Evolutionary conservation across 2,329 filamentous ascomycete species (phyloP).

Genomic region (Neonectria ditissima): DNA sequence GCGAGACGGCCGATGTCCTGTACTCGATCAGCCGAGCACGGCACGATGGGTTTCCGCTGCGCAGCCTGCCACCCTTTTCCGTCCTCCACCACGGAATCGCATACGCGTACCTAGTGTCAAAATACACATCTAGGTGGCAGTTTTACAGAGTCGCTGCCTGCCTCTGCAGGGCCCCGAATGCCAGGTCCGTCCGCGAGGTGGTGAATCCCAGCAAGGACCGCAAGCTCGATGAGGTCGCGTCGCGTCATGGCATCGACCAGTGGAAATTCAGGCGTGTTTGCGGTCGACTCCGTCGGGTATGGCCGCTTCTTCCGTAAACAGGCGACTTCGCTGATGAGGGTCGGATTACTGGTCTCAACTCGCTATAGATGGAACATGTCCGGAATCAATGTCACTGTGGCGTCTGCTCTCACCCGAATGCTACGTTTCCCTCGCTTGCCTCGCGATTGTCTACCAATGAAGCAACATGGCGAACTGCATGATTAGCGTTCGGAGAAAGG

Average conservation of each 20-base stretch:
- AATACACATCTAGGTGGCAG: conserved; percentile 55
- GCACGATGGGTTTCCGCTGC: conserved; percentile 51
- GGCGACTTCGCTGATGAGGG: neutral
- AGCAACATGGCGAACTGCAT: neutral
- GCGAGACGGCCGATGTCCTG: conserved; percentile 59
- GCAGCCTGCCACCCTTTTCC: conserved; percentile 40
- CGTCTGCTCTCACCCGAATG: neutral
- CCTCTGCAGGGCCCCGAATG: conserved; percentile 44
- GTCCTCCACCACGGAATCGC: conserved; percentile 36
- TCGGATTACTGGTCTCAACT: neutral
- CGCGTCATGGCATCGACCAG: conserved; percentile 52
- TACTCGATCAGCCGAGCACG: conserved; percentile 55
- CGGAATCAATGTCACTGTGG: neutral
- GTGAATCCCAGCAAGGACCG: conserved; percentile 56
- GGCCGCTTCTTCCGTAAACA: conserved; percentile 52
- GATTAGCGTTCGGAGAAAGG: neutral
- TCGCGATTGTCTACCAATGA: neutral
- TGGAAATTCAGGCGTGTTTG: conserved; percentile 47
- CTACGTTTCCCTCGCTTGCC: neutral
- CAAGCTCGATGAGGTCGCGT: conserved; percentile 52
- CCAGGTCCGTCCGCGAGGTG: conserved; percentile 53
- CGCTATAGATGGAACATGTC: neutral
- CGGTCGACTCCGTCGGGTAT: conserved; percentile 44
- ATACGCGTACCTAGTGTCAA: conserved; percentile 57
- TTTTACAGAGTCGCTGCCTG: conserved; percentile 54